These are phyloP conservation scores for Bipolaris gigantea DNA, from an alignment of 2,329 filamentous ascomycete genomes.

Conservation along the genomic window DNA sequence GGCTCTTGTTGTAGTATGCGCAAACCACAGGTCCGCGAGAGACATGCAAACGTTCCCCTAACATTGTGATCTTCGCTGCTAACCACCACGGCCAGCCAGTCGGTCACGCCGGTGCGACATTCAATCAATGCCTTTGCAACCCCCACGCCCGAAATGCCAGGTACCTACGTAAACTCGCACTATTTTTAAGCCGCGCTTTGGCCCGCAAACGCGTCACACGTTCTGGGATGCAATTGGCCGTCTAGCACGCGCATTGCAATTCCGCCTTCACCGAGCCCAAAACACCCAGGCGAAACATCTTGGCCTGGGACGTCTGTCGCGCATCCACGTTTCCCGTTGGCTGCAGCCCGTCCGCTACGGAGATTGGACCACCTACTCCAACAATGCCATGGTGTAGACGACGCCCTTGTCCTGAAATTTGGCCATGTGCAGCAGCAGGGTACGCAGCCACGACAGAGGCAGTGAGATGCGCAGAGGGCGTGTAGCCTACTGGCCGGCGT, in stretches of 20 bases:
- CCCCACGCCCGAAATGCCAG: not conserved
- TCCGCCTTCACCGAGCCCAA: conserved; percentile 6
- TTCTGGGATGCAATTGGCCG: conserved; percentile 11
- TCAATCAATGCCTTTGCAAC: not conserved
- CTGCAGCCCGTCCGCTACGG: not conserved
- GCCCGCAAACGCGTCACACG: conserved; percentile 1
- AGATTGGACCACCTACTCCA: conserved; percentile 7
- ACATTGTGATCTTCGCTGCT: conserved; percentile 1
- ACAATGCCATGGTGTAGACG: conserved; percentile 1
- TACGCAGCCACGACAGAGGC: not conserved
- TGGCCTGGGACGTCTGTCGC: not conserved
- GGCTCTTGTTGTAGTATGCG: conserved; percentile 7
- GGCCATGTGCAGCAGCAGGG: not conserved
- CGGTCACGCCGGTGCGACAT: not conserved
- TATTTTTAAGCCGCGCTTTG: not conserved
- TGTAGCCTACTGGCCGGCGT: not conserved
- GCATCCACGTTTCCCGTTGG: not conserved
- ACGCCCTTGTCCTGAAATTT: not conserved
- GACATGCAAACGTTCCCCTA: not conserved
- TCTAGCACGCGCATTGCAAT: conserved; percentile 1
- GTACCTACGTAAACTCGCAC: not conserved
- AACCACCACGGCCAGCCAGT: not conserved
- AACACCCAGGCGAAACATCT: not conserved
- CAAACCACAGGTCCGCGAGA: not conserved
- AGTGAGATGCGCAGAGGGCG: not conserved